Conservation (phyloP, 805 yeast species). For the Zygoascus bituminiphila region DNA sequence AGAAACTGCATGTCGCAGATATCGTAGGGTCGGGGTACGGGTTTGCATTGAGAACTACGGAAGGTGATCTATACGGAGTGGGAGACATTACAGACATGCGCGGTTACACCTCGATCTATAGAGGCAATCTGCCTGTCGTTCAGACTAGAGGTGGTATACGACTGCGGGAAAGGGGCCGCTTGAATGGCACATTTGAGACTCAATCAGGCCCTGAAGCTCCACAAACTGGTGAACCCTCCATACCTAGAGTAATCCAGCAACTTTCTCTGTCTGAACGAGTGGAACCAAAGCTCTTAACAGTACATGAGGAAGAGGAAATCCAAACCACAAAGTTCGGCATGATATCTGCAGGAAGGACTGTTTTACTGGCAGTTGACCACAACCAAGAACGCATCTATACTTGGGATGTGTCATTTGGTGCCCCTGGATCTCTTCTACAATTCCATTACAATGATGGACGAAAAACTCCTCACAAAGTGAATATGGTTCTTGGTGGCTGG, state of each 20-base stretch:
- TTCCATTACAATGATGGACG: not conserved
- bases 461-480: not conserved
- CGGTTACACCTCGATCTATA: not conserved
- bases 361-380: not conserved
- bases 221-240: not conserved
- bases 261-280: not conserved
- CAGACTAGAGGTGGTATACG: not conserved
- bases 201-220: not conserved
- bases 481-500: not conserved
- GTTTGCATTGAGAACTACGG: not conserved
- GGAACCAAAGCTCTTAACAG: not conserved
- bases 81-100: not conserved
- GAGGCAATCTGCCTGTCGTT: not conserved
- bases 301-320: not conserved
- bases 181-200: not conserved
- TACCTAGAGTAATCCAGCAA: not conserved
- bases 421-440: not conserved
- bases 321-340: not conserved
- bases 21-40: not conserved
- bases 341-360: not conserved
- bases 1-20: not conserved
- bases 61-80: not conserved
- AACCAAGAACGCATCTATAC: not conserved
- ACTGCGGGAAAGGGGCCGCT: not conserved
- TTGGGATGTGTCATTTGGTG: slow-evolving; percentile 1